phyloP scores from a whole-genome alignment of 2,329 filamentous ascomycete genomes.

The Xylaria sp. region DNA sequence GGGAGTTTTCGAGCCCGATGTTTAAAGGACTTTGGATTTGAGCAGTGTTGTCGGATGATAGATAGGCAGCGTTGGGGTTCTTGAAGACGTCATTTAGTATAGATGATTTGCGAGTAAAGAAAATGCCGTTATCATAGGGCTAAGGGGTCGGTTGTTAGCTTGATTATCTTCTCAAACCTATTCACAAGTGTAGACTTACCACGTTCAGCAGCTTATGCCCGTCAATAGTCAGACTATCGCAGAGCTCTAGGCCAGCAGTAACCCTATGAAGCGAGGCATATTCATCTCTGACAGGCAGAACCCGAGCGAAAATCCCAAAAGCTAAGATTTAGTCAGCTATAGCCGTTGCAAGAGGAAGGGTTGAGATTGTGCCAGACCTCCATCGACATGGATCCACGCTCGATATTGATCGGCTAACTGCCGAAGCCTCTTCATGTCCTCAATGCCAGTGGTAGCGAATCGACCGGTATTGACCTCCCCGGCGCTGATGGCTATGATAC shows the following conservation, averaged over 20 bases:
- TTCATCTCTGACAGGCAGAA: slow-evolving; percentile 66
- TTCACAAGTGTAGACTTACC: slow-evolving; percentile 54
- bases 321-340: slow-evolving; percentile 56
- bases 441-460: slow-evolving; percentile 70
- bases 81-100: slow-evolving; percentile 73
- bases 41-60: slow-evolving; percentile 57
- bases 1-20: slow-evolving; percentile 89
- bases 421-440: slow-evolving; percentile 72
- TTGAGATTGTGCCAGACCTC: slow-evolving; percentile 57
- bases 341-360: not conserved
- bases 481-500: slow-evolving; percentile 82
- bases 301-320: slow-evolving; percentile 83
- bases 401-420: slow-evolving; percentile 75
- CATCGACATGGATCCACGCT: slow-evolving; percentile 91
- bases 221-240: slow-evolving; percentile 87
- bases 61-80: slow-evolving; percentile 88
- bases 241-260: slow-evolving; percentile 76
- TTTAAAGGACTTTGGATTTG: slow-evolving; percentile 83
- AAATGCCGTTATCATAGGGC: slow-evolving; percentile 93
- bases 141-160: slow-evolving; percentile 43
- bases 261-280: slow-evolving; percentile 64
- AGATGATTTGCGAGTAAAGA: slow-evolving; percentile 74
- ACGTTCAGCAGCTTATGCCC: slow-evolving; percentile 95
- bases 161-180: not conserved
- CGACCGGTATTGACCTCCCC: slow-evolving; percentile 92